Evolutionary conservation across 2,329 filamentous ascomycete genomes (phyloP).

Genomic region (Calonectria pauciramosa): DNA sequence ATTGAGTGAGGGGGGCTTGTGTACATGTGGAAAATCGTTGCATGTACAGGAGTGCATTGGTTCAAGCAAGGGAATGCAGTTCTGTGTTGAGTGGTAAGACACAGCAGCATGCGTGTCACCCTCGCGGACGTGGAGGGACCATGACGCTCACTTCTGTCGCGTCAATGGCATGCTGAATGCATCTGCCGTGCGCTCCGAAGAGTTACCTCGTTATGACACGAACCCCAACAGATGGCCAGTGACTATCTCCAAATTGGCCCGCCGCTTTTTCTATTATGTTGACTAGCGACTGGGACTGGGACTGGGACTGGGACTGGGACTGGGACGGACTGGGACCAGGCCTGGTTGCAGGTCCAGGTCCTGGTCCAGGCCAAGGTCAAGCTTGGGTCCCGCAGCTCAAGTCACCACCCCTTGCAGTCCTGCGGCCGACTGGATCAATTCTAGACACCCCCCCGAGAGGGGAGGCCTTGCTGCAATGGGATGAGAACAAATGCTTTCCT

Average conservation of each 20-base stretch:
- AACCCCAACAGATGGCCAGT: neutral
- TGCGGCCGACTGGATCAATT: constrained; percentile 7
- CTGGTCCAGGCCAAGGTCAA: neutral
- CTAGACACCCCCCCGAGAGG: neutral
- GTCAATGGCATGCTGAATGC: neutral
- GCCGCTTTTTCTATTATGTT: neutral
- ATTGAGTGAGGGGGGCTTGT: no score
- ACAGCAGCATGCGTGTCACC: neutral
- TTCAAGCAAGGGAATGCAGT: neutral
- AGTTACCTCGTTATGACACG: neutral
- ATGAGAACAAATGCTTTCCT: neutral
- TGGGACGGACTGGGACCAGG: neutral
- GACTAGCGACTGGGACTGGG: neutral
- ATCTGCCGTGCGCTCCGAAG: neutral
- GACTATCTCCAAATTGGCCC: neutral
- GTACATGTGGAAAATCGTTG: no score
- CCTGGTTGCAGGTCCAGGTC: neutral
- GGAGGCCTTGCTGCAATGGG: neutral
- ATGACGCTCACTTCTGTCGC: neutral
- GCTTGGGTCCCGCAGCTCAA: neutral
- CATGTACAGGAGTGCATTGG: neutral
- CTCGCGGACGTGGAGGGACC: neutral
- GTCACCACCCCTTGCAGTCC: neutral
- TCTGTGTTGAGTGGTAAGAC: constrained; percentile 8
- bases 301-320: neutral